Percentiles rank a stretch among this genome's conserved stretches.
Conservation (phyloP, 1,139 yeast species). For the Magnusiomyces paraingens region DNA sequence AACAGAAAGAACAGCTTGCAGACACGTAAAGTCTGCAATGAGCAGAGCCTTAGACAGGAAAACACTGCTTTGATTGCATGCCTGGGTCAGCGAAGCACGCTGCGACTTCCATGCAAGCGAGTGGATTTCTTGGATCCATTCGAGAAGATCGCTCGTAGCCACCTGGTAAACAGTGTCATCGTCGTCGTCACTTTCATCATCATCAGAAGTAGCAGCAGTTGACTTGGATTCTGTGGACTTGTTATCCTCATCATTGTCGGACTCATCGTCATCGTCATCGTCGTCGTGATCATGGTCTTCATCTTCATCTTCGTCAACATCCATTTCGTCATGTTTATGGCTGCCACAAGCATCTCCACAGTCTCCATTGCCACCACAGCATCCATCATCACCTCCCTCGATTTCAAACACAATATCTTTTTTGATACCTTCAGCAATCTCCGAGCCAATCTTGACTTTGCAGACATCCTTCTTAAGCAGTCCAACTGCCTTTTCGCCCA, state of each 20-base stretch:
- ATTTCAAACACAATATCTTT: slow-evolving; percentile 17
- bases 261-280: slow-evolving; percentile 19
- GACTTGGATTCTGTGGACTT: slow-evolving; percentile 18
- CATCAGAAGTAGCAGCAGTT: slow-evolving; percentile 2
- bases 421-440: background rate
- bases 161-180: background rate
- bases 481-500: slow-evolving; percentile 73
- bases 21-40: slow-evolving; percentile 21
- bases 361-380: slow-evolving; percentile 18
- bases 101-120: slow-evolving; percentile 40
- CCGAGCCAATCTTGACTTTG: slow-evolving; percentile 37
- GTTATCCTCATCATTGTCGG: slow-evolving; percentile 26
- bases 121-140: slow-evolving; percentile 31
- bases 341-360: no score
- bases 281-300: slow-evolving; percentile 24
- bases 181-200: background rate
- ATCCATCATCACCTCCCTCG: slow-evolving; percentile 13
- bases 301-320: slow-evolving; percentile 20
- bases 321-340: slow-evolving; percentile 20
- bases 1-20: slow-evolving; percentile 42
- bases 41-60: slow-evolving; percentile 52
- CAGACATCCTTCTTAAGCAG: slow-evolving; percentile 59
- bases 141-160: slow-evolving; percentile 17
- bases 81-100: slow-evolving; percentile 46
- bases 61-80: slow-evolving; percentile 58